Conservation (phyloP, 176 grass and related monocot species). For the Tillandsia leiboldiana region DNA sequence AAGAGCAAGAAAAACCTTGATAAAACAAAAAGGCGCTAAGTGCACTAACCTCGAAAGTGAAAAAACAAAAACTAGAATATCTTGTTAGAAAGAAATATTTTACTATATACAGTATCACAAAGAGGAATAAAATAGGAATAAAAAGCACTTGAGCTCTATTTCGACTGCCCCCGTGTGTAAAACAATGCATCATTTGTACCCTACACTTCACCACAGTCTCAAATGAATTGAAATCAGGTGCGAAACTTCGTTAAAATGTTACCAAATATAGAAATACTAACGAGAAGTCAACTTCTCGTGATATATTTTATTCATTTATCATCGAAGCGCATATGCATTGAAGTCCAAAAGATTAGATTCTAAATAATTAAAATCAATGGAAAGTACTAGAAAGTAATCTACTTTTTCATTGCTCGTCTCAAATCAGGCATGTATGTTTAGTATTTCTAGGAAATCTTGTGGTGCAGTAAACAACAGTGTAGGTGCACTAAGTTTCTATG, state of each 20-base stretch:
- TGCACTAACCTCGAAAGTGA: background rate
- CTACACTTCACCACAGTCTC: background rate
- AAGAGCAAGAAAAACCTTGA: too few species aligned
- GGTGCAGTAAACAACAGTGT: too few species aligned
- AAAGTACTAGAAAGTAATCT: too few species aligned
- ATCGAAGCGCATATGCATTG: background rate
- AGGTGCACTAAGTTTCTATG: too few species aligned
- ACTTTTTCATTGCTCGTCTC: too few species aligned
- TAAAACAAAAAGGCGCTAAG: background rate
- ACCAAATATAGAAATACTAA: background rate
- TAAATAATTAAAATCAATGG: too few species aligned
- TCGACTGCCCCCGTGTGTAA: too few species aligned
- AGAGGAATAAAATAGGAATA: background rate
- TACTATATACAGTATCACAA: background rate
- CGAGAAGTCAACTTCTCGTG: background rate
- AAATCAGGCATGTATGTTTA: too few species aligned
- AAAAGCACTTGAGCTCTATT: background rate
- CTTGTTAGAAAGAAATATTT: background rate
- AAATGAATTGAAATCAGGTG: too few species aligned
- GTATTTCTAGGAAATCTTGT: too few species aligned
- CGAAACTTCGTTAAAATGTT: background rate
- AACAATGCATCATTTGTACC: too few species aligned
- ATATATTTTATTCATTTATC: background rate
- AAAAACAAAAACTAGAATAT: background rate
- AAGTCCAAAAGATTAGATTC: background rate